Evolutionary conservation across 192 early-diverging fungal genomes (phyloP), one percentile per base, ranked within the genome.

Genomic region (Podila epigama): DNA sequence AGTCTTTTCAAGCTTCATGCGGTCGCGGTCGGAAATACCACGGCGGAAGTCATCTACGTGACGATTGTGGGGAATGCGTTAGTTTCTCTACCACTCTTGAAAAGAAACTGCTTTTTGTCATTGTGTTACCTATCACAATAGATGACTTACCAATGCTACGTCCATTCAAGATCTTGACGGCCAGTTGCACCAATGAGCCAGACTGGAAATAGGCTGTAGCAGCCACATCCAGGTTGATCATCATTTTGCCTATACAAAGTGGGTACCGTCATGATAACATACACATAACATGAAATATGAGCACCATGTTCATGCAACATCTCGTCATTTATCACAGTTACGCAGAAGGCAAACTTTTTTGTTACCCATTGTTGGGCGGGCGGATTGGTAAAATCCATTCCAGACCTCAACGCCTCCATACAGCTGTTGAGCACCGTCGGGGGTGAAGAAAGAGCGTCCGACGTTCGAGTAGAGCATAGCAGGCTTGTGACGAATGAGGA

Each of bases 331-430:
- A n/a, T n/a, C n/a, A n/a, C n/a, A n/a, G n/a, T n/a, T n/a, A n/a
- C n/a, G n/a, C n/a, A n/a, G 15, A 28, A 32, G 32, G 32, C 12
- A 35, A 33, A 59, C 9, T 32, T 34, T 18, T 29, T 51, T 31
- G n/a, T 79, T 81, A 75, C 93, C 93, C n/a, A 81, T 29, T 27
- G 92, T 85, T 6, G 95, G 94, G 10, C 92, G 85, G 34, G 95
- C 87, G 33, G 92, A 93, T 56, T 96, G 94, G 65, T 95, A 96
- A 71, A 93, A 95, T 16, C 97, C 97, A 70, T 91, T 90, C 96
- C 96, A 96, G 6, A 95, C 88, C 84, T 96, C 93, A 25, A 91
- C 86, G 16, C 96, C 95, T 52, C 94, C 91, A 5, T 71, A 80
- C 0, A 88, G 84, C 33, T 59, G 55, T 39, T 48, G 54, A 2